Evolutionary conservation across 2,329 filamentous ascomycete species (phyloP), one percentile per base, ranked within the genome.

Genomic region (Orbilia blumenaviensis): DNA sequence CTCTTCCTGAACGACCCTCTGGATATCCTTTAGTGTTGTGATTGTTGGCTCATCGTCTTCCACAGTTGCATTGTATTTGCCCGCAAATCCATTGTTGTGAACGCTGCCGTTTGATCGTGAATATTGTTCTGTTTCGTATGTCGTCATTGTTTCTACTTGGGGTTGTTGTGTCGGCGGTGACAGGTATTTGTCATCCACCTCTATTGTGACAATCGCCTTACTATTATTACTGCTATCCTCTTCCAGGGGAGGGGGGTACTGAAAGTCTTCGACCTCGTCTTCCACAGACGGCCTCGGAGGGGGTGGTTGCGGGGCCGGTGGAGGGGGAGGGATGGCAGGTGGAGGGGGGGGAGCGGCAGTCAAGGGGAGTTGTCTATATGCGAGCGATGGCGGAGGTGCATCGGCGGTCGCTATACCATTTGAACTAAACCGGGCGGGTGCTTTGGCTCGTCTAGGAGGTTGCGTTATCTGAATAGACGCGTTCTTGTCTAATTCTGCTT

Each of bases 321-420:
- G 77, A 48, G 77, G 75, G 56, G 77, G 73, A 60, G 76, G 79
- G 60, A 66, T 77, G 41, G 58, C 18, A 75, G 77, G 78, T 66
- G 77, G 60, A 50, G 64, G 58, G 41, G 54, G 38, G 34, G 72
- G 61, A 42, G 75, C 73, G 23, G 79, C 79, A 68, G 79, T 79
- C 66, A 77, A 34, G 44, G 64, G 56, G 21, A 66, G 71, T 50
- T 74, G 71, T 73, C 78, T 64, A 62, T 80, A 80, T 77, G 79
- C 78, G 48, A 80, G 77, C 63, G 79, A 80, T 23, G 80, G 80
- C 60, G 80, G 80, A 58, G 80, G 80, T 27, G 79, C 79, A 66
- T 78, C 63, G 42, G 77, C 77, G 63, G 80, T 80, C 77, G 78
- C 79, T 79, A 80, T 79, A 80, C 80, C 80, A 80, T 80, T 80